A percentile compares a stretch with the other conserved stretches of the same genome.
These are phyloP conservation scores for Daldinia sp. DNA, from an alignment of 2,329 filamentous ascomycete species.

Conservation along the genomic window DNA sequence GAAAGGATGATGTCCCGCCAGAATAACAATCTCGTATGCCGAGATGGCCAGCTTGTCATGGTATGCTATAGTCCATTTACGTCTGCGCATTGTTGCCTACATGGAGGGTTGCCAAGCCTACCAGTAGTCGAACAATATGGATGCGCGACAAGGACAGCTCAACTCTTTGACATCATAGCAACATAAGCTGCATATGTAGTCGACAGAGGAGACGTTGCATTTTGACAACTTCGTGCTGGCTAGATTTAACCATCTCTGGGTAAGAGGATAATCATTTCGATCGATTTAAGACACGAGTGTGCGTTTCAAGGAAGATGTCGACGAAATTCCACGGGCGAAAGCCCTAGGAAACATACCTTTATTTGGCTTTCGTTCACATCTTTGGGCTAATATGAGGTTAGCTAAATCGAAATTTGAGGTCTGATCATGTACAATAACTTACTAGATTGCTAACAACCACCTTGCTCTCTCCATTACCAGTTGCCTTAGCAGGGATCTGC, in stretches of 20 bases:
- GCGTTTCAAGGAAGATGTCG: constrained; percentile 65
- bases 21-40: constrained; percentile 34
- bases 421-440: constrained; percentile 57
- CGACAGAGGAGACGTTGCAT: constrained; percentile 57
- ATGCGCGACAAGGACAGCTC: constrained; percentile 69
- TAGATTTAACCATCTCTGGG: constrained; percentile 40
- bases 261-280: constrained; percentile 47
- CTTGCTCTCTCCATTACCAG: constrained; percentile 83
- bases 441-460: constrained; percentile 99
- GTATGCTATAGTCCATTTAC: constrained; percentile 46
- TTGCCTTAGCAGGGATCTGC: constrained; percentile 73
- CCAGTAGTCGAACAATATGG: constrained; percentile 56
- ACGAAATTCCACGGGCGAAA: constrained; percentile 76
- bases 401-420: neutral
- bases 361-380: constrained; percentile 98
- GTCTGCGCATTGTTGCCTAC: constrained; percentile 47
- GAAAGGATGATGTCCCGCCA: constrained; percentile 33
- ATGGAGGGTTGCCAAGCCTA: constrained; percentile 66
- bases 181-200: constrained; percentile 38
- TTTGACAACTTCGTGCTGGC: constrained; percentile 43
- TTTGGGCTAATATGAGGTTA: constrained; percentile 74
- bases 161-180: constrained; percentile 63
- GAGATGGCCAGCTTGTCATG: constrained; percentile 42
- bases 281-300: constrained; percentile 50
- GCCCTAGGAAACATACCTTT: constrained; percentile 99